A percentile compares a stretch with the other conserved stretches of the same genome.
Conservation (phyloP, 1,284 basidiomycete species). For the Ustanciosporium gigantosporum region DNA sequence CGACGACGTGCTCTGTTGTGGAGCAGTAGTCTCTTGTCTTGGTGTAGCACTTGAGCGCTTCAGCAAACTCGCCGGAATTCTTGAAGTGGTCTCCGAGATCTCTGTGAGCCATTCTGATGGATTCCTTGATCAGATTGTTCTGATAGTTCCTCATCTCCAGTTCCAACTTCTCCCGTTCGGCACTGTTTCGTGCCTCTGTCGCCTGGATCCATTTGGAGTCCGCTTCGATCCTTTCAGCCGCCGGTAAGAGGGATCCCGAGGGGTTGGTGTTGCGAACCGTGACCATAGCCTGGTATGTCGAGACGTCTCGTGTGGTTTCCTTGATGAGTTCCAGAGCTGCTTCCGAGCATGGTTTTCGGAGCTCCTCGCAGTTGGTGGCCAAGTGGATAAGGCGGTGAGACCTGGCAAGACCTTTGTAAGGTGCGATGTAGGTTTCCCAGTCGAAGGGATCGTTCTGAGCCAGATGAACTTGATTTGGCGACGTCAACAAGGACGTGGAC, state of each 20-base stretch:
- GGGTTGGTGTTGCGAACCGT: slow-evolving; percentile 39
- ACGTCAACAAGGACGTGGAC: no score
- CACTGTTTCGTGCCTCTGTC: slow-evolving; percentile 68
- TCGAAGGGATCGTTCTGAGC: slow-evolving; percentile 39
- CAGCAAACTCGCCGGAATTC: slow-evolving; percentile 70
- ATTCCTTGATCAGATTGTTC: slow-evolving; percentile 92
- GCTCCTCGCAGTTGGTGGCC: slow-evolving; percentile 24
- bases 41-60: slow-evolving; percentile 75
- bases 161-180: slow-evolving; percentile 75
- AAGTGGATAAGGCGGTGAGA: slow-evolving; percentile 37
- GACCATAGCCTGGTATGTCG: slow-evolving; percentile 23
- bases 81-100: slow-evolving; percentile 79
- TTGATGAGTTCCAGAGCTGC: slow-evolving; percentile 35
- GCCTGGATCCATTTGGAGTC: slow-evolving; percentile 71
- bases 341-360: slow-evolving; percentile 28
- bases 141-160: slow-evolving; percentile 85
- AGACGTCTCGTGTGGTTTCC: slow-evolving; percentile 22
- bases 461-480: neutral
- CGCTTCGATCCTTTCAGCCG: slow-evolving; percentile 9
- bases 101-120: slow-evolving; percentile 83
- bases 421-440: slow-evolving; percentile 46
- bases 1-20: slow-evolving; percentile 79
- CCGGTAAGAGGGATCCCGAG: slow-evolving; percentile 11
- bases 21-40: slow-evolving; percentile 85
- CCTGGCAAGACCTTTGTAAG: slow-evolving; percentile 23